A percentile compares a stretch with the other conserved stretches of the same genome.
Evolutionary conservation across 2,329 filamentous ascomycete species (phyloP).

Genomic region (Hymenoscyphus repandus): DNA sequence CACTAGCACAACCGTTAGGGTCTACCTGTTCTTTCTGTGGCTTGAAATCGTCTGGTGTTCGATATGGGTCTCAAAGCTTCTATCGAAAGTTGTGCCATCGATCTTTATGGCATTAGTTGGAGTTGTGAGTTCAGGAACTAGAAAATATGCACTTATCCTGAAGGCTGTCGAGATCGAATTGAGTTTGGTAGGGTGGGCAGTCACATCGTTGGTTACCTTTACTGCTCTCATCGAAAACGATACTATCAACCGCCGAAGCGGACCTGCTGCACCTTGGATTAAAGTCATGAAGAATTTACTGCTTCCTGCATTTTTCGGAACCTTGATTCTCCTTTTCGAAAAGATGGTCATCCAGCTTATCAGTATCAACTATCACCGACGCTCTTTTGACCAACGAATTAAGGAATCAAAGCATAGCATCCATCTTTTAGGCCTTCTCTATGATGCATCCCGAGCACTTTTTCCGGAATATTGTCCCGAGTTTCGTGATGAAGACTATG

Average conservation of each 20-base stretch:
- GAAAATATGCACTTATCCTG: conserved; percentile 65
- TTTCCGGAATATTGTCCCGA: conserved; percentile 92
- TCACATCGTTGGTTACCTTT: conserved; percentile 59
- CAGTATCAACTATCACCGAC: conserved; percentile 78
- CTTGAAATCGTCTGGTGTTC: conserved; percentile 63
- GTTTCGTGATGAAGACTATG: conserved; percentile 85
- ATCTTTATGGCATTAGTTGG: conserved; percentile 66
- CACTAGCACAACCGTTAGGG: conserved; percentile 38
- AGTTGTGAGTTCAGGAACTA: conserved; percentile 62
- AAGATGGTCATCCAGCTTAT: conserved; percentile 77
- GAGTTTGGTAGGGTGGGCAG: conserved; percentile 64
- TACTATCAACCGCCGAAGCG: not conserved
- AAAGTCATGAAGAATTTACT: conserved; percentile 59
- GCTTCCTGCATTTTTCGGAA: conserved; percentile 61
- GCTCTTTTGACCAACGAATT: conserved; percentile 78
- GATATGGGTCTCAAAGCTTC: conserved; percentile 62
- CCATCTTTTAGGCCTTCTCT: conserved; percentile 74
- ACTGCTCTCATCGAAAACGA: conserved; percentile 43
- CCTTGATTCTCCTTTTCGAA: conserved; percentile 68
- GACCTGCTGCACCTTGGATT: conserved; percentile 41
- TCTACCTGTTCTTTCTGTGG: conserved; percentile 63
- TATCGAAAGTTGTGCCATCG: conserved; percentile 54
- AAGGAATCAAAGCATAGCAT: conserved; percentile 86
- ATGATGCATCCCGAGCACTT: conserved; percentile 80
- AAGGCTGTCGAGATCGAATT: conserved; percentile 60